These are phyloP conservation scores for Neurospora sp. DNA, from an alignment of 495 filamentous ascomycete species.

Conservation along the genomic window DNA sequence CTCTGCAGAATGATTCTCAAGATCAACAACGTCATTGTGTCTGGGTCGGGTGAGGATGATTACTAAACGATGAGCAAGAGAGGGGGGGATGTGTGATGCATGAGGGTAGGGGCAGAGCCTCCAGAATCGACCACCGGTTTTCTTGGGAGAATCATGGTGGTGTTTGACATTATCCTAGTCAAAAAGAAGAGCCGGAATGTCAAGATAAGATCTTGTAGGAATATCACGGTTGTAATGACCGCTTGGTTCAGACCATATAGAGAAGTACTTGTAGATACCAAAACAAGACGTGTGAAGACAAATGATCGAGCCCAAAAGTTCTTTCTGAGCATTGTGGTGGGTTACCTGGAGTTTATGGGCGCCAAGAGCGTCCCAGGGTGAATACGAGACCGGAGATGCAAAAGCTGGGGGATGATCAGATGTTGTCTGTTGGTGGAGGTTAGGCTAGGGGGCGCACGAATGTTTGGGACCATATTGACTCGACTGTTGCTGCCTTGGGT, in stretches of 20 bases:
- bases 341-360: too few relatives aligned
- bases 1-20: slow-evolving; percentile 99
- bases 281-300: background rate
- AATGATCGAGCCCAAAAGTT: background rate
- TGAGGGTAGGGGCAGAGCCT: background rate
- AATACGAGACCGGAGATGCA: too few relatives aligned
- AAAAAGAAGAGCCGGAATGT: background rate
- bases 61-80: slow-evolving; percentile 44
- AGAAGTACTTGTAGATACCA: background rate
- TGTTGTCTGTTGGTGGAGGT: too few relatives aligned
- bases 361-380: too few relatives aligned
- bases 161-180: background rate
- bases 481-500: too few relatives aligned
- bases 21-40: slow-evolving; percentile 93
- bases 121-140: background rate
- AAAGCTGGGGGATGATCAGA: too few relatives aligned
- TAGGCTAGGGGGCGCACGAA: too few relatives aligned
- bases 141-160: background rate
- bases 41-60: slow-evolving; percentile 84
- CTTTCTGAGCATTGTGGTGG: background rate
- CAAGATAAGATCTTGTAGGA: background rate
- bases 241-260: background rate
- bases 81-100: background rate
- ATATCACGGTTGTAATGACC: background rate
- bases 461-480: too few relatives aligned